Conservation (phyloP, 228 moss, liverwort and hornwort genomes). For the Sphagnum magellanicum region DNA sequence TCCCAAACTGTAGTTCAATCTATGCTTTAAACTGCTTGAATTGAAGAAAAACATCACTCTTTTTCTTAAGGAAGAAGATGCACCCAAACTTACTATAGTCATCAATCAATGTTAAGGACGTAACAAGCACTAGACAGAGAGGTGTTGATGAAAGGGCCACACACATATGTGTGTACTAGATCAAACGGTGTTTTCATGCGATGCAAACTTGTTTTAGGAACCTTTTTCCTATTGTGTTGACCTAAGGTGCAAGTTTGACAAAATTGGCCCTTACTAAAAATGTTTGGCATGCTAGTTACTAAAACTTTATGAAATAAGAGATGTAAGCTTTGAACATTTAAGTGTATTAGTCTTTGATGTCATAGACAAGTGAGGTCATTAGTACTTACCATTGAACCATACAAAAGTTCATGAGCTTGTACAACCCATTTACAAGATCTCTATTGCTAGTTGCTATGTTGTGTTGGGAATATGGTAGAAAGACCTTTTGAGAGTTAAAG, state of each 20-base stretch:
- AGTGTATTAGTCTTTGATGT: not conserved
- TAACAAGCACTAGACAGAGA: not conserved
- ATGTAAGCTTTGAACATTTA: not conserved
- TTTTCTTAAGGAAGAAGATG: constrained; percentile 1
- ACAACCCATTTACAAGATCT: not conserved
- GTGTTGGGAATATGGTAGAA: not conserved
- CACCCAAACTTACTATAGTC: not conserved
- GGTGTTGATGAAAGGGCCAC: not conserved
- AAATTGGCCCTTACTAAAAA: not conserved
- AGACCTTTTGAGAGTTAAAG: not conserved
- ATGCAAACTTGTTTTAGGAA: not conserved
- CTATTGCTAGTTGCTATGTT: not conserved
- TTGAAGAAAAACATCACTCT: constrained; percentile 1
- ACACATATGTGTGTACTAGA: constrained; percentile 1
- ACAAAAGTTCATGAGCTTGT: not conserved
- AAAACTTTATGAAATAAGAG: not conserved
- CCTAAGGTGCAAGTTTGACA: not conserved
- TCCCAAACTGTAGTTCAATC: constrained; percentile 1
- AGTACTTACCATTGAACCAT: not conserved
- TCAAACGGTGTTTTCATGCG: not conserved
- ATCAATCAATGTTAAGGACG: constrained; percentile 2
- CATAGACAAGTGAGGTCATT: not conserved
- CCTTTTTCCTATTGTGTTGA: not conserved
- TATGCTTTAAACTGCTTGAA: constrained; percentile 1
- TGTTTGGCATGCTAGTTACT: not conserved